phyloP scores from a whole-genome alignment of 208 protist genomes.

The Herpetomonas samuelpessoai region DNA sequence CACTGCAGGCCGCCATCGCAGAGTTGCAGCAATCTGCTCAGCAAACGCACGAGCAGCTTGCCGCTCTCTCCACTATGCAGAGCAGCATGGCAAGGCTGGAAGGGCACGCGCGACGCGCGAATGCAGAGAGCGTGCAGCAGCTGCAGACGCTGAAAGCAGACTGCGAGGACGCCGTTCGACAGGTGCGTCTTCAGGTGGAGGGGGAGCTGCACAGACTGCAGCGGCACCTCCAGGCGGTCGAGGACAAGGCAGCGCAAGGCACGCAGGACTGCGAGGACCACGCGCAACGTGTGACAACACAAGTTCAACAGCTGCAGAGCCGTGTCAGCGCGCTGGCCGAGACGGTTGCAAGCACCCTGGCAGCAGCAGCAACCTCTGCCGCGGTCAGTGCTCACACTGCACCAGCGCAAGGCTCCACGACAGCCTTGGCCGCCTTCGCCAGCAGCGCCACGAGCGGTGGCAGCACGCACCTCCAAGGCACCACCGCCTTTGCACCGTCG shows the following conservation, averaged over 20 bases:
- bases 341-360: not conserved
- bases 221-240: constrained; percentile 8
- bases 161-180: not conserved
- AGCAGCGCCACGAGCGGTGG: not conserved
- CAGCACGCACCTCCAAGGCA: not conserved
- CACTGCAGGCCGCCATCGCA: not conserved
- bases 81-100: constrained; percentile 8
- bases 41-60: not conserved
- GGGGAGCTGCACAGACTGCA: constrained; percentile 1
- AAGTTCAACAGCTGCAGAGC: constrained; percentile 9
- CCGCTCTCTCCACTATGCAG: constrained; percentile 11
- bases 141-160: constrained; percentile 8
- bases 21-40: not conserved
- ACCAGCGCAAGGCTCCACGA: too few relatives aligned
- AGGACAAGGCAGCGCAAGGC: constrained; percentile 9
- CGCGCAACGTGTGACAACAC: not conserved
- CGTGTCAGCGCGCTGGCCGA: not conserved
- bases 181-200: not conserved
- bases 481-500: not conserved
- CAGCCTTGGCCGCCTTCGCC: too few relatives aligned
- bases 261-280: not conserved
- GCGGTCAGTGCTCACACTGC: too few relatives aligned
- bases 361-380: too few relatives aligned
- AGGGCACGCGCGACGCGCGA: constrained; percentile 4
- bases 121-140: constrained; percentile 8